These are phyloP conservation scores for Hibiscus syriacus DNA, from an alignment of 345 rosid genomes.

Conservation along the genomic window DNA sequence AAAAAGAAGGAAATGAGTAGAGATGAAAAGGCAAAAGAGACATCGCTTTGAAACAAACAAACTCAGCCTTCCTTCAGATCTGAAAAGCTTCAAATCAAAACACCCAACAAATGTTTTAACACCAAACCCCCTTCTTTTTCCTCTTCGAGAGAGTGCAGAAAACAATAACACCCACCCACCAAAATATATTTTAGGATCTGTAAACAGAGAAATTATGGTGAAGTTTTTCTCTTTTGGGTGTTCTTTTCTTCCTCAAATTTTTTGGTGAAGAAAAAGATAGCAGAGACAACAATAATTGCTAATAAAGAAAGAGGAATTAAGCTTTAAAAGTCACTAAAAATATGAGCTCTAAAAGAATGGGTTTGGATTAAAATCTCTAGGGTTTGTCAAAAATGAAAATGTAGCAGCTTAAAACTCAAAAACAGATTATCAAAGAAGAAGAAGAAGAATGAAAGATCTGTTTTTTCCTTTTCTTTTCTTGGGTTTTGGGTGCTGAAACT, in stretches of 20 bases:
- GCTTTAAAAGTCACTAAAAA: neutral
- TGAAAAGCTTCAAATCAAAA: constrained; percentile 19
- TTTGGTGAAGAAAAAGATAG: neutral
- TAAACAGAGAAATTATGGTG: constrained; percentile 9
- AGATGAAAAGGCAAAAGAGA: constrained; percentile 14
- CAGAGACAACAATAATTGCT: constrained; percentile 9
- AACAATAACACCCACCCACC: neutral
- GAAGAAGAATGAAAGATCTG: constrained; percentile 6
- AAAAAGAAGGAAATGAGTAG: constrained; percentile 12
- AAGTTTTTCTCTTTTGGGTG: neutral
- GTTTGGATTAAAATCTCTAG: neutral
- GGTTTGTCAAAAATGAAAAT: neutral
- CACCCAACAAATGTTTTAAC: neutral
- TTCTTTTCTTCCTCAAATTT: neutral
- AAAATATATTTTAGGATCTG: constrained; percentile 7
- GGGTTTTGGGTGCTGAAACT: constrained; percentile 2
- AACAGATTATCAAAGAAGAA: neutral
- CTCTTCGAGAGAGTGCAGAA: neutral
- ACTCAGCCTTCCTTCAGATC: constrained; percentile 31
- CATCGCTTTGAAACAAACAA: constrained; percentile 33
- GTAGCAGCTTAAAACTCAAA: constrained; percentile 5
- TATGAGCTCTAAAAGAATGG: neutral
- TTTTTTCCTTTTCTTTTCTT: constrained; percentile 1
- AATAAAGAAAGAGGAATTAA: constrained; percentile 9
- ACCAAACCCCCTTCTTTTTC: neutral